Base-by-base conservation (phyloP, 2,329 filamentous ascomycete species). In the Ophiognomonia clavigignenti-juglandacearum region DNA sequence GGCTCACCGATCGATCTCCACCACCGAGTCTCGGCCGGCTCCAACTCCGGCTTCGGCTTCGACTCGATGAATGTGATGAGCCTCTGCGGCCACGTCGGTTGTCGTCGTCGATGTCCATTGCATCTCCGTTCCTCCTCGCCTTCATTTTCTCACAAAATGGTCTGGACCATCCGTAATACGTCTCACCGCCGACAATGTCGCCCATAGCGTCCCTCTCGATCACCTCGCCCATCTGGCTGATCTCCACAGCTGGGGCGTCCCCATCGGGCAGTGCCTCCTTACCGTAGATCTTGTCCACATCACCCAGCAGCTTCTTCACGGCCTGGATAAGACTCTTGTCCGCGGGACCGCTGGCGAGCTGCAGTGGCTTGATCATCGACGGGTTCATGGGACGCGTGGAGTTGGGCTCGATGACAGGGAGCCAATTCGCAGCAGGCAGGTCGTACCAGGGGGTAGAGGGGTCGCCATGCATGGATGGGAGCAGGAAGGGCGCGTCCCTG, bases 131-230 rank as follows among this genome's bases (percentile, higher is more conserved):
- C 37, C 61, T 68, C 23, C 77, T 71, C 42, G 72, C 68, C 65
- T 85, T 88, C 85, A 93, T 93, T 59, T 85, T 86, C 55, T 88
- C 74, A 61, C 88, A 95, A 56, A 95, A 93, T 1, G 72, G 71
- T 32, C 79, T 77, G 5, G 88, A 92, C 90, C 90, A 95, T 51
- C 89, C 90, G 61, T 95, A 95, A 63, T 95, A 95, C 1, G 86
- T 88, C 53, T 88, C 83, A 1, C 83, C 83, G 6, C 75, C 73
- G 6, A 83, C 61, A 2, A 83, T 67, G 3, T 85, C 79, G 0
- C 83, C 83, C n/a, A 79, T 68, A 54, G 84, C 80, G 56, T 89
- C 82, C 3, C 79, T 63, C 16, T 82, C 68, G 43, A 88, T 70
- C 14, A 75, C 67, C 61, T 93, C 85, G 10, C 88, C 89, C 49